Evolutionary conservation across 345 rosid genomes (phyloP).

Genomic region (Firmiana major): DNA sequence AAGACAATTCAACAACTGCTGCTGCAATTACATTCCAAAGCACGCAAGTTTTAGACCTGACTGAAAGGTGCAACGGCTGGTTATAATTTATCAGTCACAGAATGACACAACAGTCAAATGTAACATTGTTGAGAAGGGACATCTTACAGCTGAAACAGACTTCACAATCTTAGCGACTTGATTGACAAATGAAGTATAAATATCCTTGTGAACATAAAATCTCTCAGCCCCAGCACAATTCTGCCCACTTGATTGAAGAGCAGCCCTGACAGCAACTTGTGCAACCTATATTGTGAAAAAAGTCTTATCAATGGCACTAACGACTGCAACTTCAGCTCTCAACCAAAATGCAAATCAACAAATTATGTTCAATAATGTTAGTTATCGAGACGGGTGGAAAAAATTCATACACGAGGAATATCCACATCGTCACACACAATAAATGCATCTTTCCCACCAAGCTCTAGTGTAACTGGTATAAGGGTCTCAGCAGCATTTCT

Average conservation of each 20-base stretch:
- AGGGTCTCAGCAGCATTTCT: slow-evolving; percentile 75
- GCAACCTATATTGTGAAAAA: slow-evolving; percentile 62
- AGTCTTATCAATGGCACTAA: slow-evolving; percentile 13
- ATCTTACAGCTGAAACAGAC: slow-evolving; percentile 86
- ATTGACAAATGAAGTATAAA: slow-evolving; percentile 71
- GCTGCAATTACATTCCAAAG: neutral
- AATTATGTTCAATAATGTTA: slow-evolving; percentile 5
- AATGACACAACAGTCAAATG: neutral
- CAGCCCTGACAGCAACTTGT: slow-evolving; percentile 87
- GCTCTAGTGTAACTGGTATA: slow-evolving; percentile 92
- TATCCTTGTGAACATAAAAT: slow-evolving; percentile 83
- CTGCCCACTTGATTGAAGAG: slow-evolving; percentile 97
- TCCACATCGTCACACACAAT: slow-evolving; percentile 90
- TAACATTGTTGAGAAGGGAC: slow-evolving; percentile 4
- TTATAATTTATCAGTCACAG: neutral
- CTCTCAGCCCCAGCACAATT: slow-evolving; percentile 99
- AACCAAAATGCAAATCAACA: slow-evolving; percentile 7
- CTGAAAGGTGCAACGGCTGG: neutral
- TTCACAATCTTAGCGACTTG: slow-evolving; percentile 76
- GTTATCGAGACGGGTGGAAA: slow-evolving; percentile 3
- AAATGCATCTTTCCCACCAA: slow-evolving; percentile 97
- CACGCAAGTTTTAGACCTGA: neutral
- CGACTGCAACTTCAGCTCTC: slow-evolving; percentile 9
- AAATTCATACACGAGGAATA: slow-evolving; percentile 60
- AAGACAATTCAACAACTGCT: neutral